These are phyloP conservation scores for Trifolium dubium DNA, from an alignment of 306 rosid species.

Conservation along the genomic window DNA sequence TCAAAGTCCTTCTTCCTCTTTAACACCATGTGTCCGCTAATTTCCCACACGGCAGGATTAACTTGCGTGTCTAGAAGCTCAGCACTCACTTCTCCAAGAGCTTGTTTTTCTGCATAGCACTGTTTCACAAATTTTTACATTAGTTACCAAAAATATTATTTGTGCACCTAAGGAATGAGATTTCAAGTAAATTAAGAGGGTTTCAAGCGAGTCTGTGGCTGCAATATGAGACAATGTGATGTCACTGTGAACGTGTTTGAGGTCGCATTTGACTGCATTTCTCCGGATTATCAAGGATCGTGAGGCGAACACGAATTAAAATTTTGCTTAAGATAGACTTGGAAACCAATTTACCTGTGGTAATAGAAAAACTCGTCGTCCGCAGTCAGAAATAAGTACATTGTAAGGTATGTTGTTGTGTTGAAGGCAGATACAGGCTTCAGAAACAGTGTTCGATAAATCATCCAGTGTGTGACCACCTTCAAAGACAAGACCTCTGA, in stretches of 20 bases:
- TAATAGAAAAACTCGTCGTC: slow-evolving; percentile 71
- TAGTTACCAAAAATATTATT: slow-evolving; percentile 5
- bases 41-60: slow-evolving; percentile 99
- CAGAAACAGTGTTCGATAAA: slow-evolving; percentile 73
- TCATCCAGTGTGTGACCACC: slow-evolving; percentile 64
- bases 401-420: slow-evolving; percentile 85
- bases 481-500: slow-evolving; percentile 84
- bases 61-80: slow-evolving; percentile 97
- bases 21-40: slow-evolving; percentile 98
- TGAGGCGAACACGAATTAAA: background rate
- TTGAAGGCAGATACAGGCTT: slow-evolving; percentile 92
- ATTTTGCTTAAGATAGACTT: background rate
- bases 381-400: slow-evolving; percentile 82
- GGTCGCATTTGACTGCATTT: background rate
- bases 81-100: slow-evolving; percentile 89
- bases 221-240: too few relatives aligned
- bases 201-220: background rate
- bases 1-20: slow-evolving; percentile 91
- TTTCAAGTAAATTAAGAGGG: background rate
- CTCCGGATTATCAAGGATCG: background rate
- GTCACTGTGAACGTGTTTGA: too few relatives aligned
- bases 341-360: slow-evolving; percentile 73
- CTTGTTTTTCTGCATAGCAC: slow-evolving; percentile 99
- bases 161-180: background rate
- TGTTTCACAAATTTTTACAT: slow-evolving; percentile 41